A percentile compares a stretch with the other conserved stretches of the same genome.
Evolutionary conservation across 441 rosid genomes (phyloP).

Genomic region (Pelargonium myrrhifolium): DNA sequence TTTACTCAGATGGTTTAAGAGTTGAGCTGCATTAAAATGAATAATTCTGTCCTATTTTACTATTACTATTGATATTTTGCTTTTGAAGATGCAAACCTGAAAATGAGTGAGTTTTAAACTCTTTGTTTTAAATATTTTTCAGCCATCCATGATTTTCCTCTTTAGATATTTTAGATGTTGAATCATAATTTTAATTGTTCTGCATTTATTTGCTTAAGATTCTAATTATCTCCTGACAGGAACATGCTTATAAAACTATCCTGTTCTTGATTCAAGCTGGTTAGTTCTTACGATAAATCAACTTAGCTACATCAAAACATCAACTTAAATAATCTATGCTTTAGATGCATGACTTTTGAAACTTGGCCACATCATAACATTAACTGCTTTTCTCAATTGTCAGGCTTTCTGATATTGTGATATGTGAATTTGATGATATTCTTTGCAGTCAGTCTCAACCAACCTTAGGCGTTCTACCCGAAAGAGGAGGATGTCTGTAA

Average conservation of each 20-base stretch:
- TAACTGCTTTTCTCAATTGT: constrained; percentile 4
- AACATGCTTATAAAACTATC: neutral
- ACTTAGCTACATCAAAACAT: too few relatives aligned
- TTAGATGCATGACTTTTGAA: constrained; percentile 18
- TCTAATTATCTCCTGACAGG: neutral
- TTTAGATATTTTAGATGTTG: neutral
- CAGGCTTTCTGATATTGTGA: constrained; percentile 18
- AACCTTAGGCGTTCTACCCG: constrained; percentile 96
- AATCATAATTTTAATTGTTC: neutral
- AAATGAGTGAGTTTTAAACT: neutral
- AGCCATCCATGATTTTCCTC: neutral
- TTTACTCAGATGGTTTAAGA: neutral
- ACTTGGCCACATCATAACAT: constrained; percentile 17
- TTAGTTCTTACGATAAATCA: too few relatives aligned
- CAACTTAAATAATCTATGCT: too few relatives aligned
- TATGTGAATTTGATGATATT: constrained; percentile 18
- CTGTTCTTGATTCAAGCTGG: neutral
- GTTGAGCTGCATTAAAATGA: neutral
- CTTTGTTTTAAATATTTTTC: neutral
- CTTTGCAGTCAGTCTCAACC: constrained; percentile 51
- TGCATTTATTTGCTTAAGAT: neutral
- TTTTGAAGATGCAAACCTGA: neutral
- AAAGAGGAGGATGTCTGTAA: constrained; percentile 77
- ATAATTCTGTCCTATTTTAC: neutral
- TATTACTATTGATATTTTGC: neutral